Evolutionary conservation across 2,329 filamentous ascomycete species (phyloP), one percentile per base, ranked within the genome.

Genomic region (Xylaria sp.): DNA sequence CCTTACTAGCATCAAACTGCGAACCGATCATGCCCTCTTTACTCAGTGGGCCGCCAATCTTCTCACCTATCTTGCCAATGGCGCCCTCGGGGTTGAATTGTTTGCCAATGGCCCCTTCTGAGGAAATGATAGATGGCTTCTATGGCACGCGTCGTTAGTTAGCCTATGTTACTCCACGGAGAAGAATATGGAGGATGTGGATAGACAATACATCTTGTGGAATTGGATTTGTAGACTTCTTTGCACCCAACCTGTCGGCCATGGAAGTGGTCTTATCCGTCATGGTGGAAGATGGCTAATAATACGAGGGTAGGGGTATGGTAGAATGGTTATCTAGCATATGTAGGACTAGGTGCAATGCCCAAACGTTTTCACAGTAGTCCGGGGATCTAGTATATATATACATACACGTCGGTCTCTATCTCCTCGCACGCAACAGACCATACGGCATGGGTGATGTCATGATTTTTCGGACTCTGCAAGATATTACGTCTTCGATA

Each of bases 91-190:
- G 67, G 39, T 69, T 69, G 39, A 69, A 69, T 4, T 39, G 63
- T 53, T 66, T 62, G 54, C 67, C 63, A 21, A 69, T 69, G 6
- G 66, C 57, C 3, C 67, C 63, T 39, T 63, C 67, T 0, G 63
- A 69, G 9, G 67, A 66, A 9, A 69, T 66, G 21, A 66, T 36
- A 3, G 67, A 69, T 9, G 67, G 63, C 27, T 69, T 69, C 67
- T 69, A 7, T 12, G 4, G 27, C 4, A 17, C 2, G 14, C 8
- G 8, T 51, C 12, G 24, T 24, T 17, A 5, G 39, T 63, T 19
- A 50, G 21, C 12, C 2, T 32, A 0, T 0, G 7, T 17, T 14
- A 19, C 7, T 1, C 14, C 4, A 27, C 1, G 21, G 11, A 5
- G 12, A 19, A 12, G 30, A 12, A 19, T 3, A 3, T 2, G 9